These are phyloP conservation scores for Metschnikowia picachoensis DNA, from an alignment of 805 yeast genomes.

Conservation along the genomic window DNA sequence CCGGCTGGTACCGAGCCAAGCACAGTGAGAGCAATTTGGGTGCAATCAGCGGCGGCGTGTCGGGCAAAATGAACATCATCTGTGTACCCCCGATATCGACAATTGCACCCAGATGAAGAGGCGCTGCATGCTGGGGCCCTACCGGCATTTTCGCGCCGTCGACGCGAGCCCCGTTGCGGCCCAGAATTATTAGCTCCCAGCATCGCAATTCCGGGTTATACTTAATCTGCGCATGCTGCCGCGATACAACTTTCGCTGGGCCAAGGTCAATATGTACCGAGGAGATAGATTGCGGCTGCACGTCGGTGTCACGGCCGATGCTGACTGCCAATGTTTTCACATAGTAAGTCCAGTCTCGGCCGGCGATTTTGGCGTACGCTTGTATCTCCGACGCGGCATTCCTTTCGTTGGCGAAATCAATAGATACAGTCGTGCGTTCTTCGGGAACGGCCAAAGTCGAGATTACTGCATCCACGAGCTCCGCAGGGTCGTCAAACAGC, in stretches of 20 bases:
- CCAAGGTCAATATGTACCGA: conserved; percentile 85
- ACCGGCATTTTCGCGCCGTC: conserved; percentile 61
- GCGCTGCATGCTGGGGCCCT: conserved; percentile 47
- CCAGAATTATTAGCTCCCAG: conserved; percentile 83
- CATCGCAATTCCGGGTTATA: conserved; percentile 70
- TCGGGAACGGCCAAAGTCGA: conserved; percentile 67
- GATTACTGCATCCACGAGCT: conserved; percentile 70
- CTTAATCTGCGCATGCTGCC: conserved; percentile 81
- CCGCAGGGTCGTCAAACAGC: conserved; percentile 54
- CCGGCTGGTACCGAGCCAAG: conserved; percentile 28
- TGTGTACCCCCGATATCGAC: conserved; percentile 96
- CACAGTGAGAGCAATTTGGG: conserved; percentile 41
- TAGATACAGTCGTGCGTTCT: conserved; percentile 70
- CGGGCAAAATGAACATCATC: conserved; percentile 98
- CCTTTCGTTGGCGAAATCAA: conserved; percentile 67
- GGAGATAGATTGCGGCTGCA: conserved; percentile 14
- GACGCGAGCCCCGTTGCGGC: conserved; percentile 91
- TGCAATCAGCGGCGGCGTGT: conserved; percentile 69
- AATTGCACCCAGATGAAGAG: conserved; percentile 81
- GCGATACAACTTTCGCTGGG: conserved; percentile 94
- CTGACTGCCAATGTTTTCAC: conserved; percentile 72
- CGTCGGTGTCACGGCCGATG: conserved; percentile 81
- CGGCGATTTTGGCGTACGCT: conserved; percentile 96
- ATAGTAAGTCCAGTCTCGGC: conserved; percentile 89
- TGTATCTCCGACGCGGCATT: conserved; percentile 77